Conservation (phyloP, 2,329 filamentous ascomycete genomes). For the Fusarium oxysporum region DNA sequence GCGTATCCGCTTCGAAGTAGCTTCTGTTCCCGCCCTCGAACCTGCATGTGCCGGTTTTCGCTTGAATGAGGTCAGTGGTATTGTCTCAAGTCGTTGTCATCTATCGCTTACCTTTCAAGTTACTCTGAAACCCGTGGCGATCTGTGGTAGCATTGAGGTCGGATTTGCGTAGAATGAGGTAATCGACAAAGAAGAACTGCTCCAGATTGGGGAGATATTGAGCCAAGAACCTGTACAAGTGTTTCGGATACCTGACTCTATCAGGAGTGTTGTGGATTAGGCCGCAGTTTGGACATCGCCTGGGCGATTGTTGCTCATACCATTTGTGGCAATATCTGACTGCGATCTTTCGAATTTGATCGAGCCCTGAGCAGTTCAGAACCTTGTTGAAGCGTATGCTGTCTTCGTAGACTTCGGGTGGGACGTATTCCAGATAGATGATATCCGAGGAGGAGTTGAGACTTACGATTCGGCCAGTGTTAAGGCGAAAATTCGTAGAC, state of each 20-base stretch:
- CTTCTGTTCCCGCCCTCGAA: conserved; percentile 41
- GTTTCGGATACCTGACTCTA: conserved; percentile 50
- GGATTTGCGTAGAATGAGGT: conserved; percentile 52
- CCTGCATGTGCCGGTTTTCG: conserved; percentile 1
- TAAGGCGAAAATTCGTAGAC: conserved; percentile 41
- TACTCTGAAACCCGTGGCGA: neutral
- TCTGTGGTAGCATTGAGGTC: neutral
- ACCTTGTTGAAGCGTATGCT: conserved; percentile 44
- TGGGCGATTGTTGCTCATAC: conserved; percentile 46
- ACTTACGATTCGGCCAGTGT: conserved; percentile 46
- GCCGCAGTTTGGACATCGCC: conserved; percentile 51
- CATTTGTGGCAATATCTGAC: conserved; percentile 58
- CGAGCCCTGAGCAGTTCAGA: conserved; percentile 46
- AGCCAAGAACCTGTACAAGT: conserved; percentile 59
- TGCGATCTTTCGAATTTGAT: conserved; percentile 54
- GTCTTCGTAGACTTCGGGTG: conserved; percentile 43
- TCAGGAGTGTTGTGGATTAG: conserved; percentile 45
- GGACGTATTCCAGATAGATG: conserved; percentile 52
- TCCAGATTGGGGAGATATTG: conserved; percentile 56
- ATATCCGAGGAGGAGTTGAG: conserved; percentile 48
- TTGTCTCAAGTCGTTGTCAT: neutral
- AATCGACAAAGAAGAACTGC: conserved; percentile 59
- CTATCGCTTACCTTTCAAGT: conserved; percentile 14
- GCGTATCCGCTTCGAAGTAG: conserved; percentile 51
- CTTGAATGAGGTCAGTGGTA: conserved; percentile 22